phyloP scores from a whole-genome alignment of 805 yeast species.

The Candida fluviatilis region DNA sequence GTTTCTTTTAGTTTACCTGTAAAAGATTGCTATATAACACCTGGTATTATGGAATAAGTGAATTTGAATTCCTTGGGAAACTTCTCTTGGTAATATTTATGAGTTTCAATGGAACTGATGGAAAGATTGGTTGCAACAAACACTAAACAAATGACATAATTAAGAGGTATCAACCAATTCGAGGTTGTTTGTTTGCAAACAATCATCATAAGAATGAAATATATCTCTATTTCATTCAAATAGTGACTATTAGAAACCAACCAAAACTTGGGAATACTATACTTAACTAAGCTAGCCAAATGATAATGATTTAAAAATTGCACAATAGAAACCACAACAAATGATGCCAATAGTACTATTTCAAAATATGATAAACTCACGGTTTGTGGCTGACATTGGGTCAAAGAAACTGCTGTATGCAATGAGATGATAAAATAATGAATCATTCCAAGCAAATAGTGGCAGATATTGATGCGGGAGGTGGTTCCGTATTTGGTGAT shows the following conservation, averaged over 20 bases:
- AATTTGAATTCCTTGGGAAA: conserved; percentile 22
- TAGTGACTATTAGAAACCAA: conserved; percentile 65
- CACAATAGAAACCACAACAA: conserved; percentile 48
- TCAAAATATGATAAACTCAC: conserved; percentile 11
- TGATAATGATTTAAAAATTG: conserved; percentile 51
- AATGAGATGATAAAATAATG: conserved; percentile 51
- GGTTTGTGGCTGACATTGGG: conserved; percentile 2
- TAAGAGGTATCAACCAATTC: conserved; percentile 15
- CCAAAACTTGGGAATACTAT: conserved; percentile 48
- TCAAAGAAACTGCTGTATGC: conserved; percentile 14
- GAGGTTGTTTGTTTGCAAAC: conserved; percentile 12
- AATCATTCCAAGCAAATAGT: conserved; percentile 60
- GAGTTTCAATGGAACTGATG: conserved; percentile 52
- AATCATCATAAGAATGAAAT: conserved; percentile 31
- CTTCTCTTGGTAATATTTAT: conserved; percentile 39
- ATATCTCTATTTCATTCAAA: conserved; percentile 59
- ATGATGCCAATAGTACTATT: conserved; percentile 29
- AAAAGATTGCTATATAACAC: conserved; percentile 24
- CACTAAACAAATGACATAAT: conserved; percentile 19
- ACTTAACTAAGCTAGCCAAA: conserved; percentile 48
- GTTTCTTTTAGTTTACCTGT: no score
- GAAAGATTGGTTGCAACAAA: conserved; percentile 47
- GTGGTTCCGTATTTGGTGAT: conserved; percentile 43
- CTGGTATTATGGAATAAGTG: conserved; percentile 37
- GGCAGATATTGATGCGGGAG: conserved; percentile 60